Evolutionary conservation across 306 rosid genomes (phyloP).

Genomic region (Cajanus cajan): DNA sequence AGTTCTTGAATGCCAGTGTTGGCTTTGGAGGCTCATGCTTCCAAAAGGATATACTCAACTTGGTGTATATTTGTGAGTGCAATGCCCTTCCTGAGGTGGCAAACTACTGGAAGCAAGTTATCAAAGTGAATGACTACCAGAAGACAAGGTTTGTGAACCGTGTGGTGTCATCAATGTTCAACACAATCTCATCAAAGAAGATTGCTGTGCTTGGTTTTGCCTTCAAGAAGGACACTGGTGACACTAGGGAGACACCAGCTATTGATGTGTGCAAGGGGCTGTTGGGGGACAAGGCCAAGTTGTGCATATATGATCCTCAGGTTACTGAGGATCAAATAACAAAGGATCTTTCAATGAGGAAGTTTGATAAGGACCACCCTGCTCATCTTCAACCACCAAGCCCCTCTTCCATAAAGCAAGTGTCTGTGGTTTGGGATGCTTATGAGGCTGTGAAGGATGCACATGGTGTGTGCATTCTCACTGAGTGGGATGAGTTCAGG

Average conservation of each 20-base stretch:
- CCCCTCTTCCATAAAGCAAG: constrained; percentile 59
- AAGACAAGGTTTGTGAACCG: constrained; percentile 74
- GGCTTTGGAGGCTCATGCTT: constrained; percentile 96
- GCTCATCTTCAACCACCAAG: constrained; percentile 71
- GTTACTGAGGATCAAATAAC: constrained; percentile 67
- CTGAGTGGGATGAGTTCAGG: constrained; percentile 84
- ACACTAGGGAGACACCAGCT: constrained; percentile 85
- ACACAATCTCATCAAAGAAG: constrained; percentile 69
- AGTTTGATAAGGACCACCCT: constrained; percentile 83
- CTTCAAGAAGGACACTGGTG: constrained; percentile 87
- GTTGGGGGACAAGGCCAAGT: constrained; percentile 64
- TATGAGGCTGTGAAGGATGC: constrained; percentile 72
- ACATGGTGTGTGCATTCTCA: constrained; percentile 65
- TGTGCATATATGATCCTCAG: constrained; percentile 79
- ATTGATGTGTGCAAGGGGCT: constrained; percentile 82
- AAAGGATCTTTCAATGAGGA: constrained; percentile 74
- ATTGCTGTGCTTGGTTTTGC: constrained; percentile 80
- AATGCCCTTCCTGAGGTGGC: constrained; percentile 90
- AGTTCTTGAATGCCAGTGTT: constrained; percentile 78
- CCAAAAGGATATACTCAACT: constrained; percentile 83
- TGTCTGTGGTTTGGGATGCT: constrained; percentile 67
- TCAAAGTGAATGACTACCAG: constrained; percentile 85
- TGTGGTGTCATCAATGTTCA: constrained; percentile 80
- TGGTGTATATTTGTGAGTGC: constrained; percentile 87
- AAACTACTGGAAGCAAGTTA: constrained; percentile 82